Evolutionary conservation across 345 rosid species (phyloP).

Genomic region (Aethionema arabicum): DNA sequence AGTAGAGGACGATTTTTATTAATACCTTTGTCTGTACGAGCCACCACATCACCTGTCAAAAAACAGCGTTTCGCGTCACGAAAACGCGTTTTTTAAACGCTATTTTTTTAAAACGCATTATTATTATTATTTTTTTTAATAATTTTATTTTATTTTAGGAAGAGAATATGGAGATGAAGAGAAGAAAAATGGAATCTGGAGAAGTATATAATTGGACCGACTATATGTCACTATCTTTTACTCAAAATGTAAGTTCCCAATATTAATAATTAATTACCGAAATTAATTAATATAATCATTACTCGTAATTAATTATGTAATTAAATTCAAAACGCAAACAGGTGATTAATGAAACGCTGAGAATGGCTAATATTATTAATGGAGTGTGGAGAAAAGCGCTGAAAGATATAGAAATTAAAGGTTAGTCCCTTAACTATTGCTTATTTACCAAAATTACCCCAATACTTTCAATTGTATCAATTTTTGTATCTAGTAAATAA

Average conservation of each 20-base stretch:
- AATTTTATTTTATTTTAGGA: conserved; percentile 44
- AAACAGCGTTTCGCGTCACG: conserved; percentile 29
- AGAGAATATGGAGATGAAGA: conserved; percentile 84
- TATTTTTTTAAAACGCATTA: conserved; percentile 19
- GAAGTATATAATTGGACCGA: conserved; percentile 70
- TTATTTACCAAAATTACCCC: neutral
- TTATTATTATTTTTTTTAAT: neutral
- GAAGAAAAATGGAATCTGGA: conserved; percentile 46
- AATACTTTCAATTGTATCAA: neutral
- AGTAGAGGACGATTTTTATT: conserved; percentile 42
- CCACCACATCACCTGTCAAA: conserved; percentile 31
- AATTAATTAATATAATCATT: neutral
- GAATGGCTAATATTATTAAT: conserved; percentile 85
- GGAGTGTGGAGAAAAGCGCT: conserved; percentile 94
- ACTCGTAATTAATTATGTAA: neutral
- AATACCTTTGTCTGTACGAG: conserved; percentile 39
- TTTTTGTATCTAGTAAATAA: no score
- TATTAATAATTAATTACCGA: neutral
- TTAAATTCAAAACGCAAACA: conserved; percentile 11
- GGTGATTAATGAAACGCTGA: conserved; percentile 93
- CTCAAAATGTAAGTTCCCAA: conserved; percentile 69
- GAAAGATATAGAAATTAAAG: conserved; percentile 84
- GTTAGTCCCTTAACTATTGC: conserved; percentile 26
- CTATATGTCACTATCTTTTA: conserved; percentile 81
- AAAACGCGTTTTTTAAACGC: conserved; percentile 27